Conservation (phyloP, 495 filamentous ascomycete species). For the Xylaria acuta region DNA sequence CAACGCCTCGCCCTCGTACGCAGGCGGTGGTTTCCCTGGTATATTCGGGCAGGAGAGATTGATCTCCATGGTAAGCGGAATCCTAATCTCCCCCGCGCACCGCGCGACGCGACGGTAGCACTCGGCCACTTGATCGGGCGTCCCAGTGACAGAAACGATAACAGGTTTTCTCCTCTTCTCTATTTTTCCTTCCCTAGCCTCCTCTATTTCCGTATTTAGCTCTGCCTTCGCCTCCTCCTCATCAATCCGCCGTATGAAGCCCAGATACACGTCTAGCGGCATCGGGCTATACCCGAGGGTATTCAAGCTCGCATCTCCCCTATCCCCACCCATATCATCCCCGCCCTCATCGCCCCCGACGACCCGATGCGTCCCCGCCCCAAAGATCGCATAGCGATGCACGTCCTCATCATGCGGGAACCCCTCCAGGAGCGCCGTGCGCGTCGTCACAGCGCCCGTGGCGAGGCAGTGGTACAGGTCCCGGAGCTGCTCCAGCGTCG, state of each 20-base stretch:
- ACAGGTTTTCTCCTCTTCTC: conserved; percentile 55
- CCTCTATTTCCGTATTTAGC: too few relatives aligned
- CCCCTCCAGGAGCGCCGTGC: conserved; percentile 64
- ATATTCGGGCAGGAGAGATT: conserved; percentile 82
- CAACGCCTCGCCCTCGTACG: conserved; percentile 60
- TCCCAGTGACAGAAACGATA: conserved; percentile 74
- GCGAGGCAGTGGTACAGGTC: conserved; percentile 61
- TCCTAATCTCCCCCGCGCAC: not conserved
- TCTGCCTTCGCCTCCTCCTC: conserved; percentile 52
- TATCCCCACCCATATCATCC: not conserved
- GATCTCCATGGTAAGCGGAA: conserved; percentile 66
- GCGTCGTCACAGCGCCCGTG: conserved; percentile 73
- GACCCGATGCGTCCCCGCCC: conserved; percentile 52
- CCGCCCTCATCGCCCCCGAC: not conserved
- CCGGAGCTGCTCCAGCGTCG: conserved; percentile 60
- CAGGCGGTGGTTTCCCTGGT: conserved; percentile 66
- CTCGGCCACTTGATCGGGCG: conserved; percentile 51
- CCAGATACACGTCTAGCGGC: conserved; percentile 70
- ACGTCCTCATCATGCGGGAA: conserved; percentile 66
- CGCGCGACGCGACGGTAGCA: conserved; percentile 49
- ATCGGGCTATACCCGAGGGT: conserved; percentile 74
- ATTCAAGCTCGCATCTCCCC: conserved; percentile 65
- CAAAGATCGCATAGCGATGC: conserved; percentile 70
- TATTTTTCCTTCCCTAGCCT: not conserved
- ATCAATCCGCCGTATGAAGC: conserved; percentile 45